Evolutionary conservation across 2,329 filamentous ascomycete genomes (phyloP).

Genomic region (Phialocephala subalpina): DNA sequence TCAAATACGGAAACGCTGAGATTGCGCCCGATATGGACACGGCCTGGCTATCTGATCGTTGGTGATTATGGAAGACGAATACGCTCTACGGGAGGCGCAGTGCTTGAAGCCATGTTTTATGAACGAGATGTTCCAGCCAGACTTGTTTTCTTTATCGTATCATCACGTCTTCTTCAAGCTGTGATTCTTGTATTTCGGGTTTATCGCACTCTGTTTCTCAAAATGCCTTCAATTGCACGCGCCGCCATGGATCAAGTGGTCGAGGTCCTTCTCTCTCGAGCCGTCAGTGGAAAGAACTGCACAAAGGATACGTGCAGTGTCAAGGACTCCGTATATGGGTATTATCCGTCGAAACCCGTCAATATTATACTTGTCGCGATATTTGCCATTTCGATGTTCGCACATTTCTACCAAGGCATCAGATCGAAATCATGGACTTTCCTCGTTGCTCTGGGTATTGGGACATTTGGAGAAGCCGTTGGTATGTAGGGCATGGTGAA

Average conservation of each 20-base stretch:
- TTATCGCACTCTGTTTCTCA: background rate
- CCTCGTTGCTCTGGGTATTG: conserved; percentile 4
- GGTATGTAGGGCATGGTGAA: background rate
- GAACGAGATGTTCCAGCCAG: conserved; percentile 1
- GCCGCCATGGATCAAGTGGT: conserved; percentile 1
- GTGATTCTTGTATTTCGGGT: background rate
- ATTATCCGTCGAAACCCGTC: conserved; percentile 4
- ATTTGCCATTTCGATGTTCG: background rate
- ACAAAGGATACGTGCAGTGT: conserved; percentile 15
- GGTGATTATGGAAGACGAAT: background rate
- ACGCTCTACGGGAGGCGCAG: background rate
- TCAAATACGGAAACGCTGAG: background rate
- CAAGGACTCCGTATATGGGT: conserved; percentile 12
- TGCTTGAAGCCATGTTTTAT: conserved; percentile 8
- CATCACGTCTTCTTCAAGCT: background rate
- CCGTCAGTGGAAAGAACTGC: background rate
- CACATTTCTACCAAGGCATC: conserved; percentile 12
- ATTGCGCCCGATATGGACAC: background rate
- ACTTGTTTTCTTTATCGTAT: background rate
- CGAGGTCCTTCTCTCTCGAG: background rate
- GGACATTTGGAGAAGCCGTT: conserved; percentile 6
- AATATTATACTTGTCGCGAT: conserved; percentile 8
- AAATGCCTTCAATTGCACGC: background rate
- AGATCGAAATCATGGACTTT: conserved; percentile 15
- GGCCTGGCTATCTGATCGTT: background rate